Base-by-base conservation (phyloP, 441 rosid species). In the Euphorbia celastroides region DNA sequence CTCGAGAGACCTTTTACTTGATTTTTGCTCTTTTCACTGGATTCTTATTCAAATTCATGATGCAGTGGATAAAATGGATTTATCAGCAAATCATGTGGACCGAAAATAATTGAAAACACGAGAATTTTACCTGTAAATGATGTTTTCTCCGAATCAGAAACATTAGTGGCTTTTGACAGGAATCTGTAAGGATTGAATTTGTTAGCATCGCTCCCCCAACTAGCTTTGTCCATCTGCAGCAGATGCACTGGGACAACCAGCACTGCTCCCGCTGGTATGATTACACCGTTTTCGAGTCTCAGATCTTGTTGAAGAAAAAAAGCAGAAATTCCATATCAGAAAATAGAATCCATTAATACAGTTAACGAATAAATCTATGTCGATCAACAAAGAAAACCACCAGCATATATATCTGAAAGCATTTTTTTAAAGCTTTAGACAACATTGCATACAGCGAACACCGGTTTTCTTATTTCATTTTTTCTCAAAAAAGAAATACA, bases 151-250 rank as follows among this genome's bases (percentile, higher is more conserved):
- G 28, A 70, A 66, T 69, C 74, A 52, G 78, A 65, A 44, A 27
- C 68, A 64, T 69, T 67, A 62, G 65, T 64, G n/a, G 60, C 62
- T 55, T 67, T 59, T 7, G 84, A 78, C 69, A 86, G 61, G 77
- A 84, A 84, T 34, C 86, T 83, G 60, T 79, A 76, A 25, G 92
- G 89, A 71, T 86, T 86, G 71, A 86, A 86, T 68, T 77, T 72
- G 28, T 72, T 16, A 22, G 88, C 82, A 79, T 83, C 88, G 54
- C 46, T 72, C n/a, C 86, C 84, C 89, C 88, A 83, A 63, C 72
- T 80, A 74, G 76, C 63, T 56, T 61, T 60, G 60, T 83, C 87
- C 70, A 54, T 81, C 75, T 84, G 88, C 68, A 84, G 81, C 77
- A 77, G 75, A 62, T 81, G 86, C 59, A 81, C 78, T 56, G 88